A percentile compares a stretch with the other conserved stretches of the same genome.
Evolutionary conservation across 2,329 filamentous ascomycete genomes (phyloP).

Genomic region (Talaromyces sp.): DNA sequence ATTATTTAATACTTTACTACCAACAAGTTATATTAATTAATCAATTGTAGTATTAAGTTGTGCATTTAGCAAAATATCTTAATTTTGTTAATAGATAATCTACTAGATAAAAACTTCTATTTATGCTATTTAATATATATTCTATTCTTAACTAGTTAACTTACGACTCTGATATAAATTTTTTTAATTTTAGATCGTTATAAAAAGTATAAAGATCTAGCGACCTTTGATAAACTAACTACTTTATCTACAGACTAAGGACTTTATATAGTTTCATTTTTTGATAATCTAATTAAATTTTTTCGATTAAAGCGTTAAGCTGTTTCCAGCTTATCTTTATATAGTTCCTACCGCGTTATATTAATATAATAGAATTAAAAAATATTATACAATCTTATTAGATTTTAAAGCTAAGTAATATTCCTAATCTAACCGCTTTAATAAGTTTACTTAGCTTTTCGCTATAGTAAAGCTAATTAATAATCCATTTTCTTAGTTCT

Average conservation of each 20-base stretch:
- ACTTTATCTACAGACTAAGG: background rate
- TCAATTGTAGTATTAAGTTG: background rate
- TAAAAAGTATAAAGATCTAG: too few species aligned
- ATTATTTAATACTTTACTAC: slow-evolving; percentile 2
- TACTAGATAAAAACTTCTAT: background rate
- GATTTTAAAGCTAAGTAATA: too few species aligned
- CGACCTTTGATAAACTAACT: background rate
- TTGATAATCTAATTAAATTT: background rate
- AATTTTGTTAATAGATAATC: background rate
- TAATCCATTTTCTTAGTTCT: too few species aligned
- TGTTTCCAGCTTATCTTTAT: background rate
- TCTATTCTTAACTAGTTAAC: background rate
- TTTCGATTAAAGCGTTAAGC: background rate
- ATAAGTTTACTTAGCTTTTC: too few species aligned
- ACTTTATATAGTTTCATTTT: background rate
- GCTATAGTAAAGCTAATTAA: too few species aligned
- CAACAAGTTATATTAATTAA: background rate
- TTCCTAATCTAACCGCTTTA: too few species aligned
- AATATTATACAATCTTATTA: too few species aligned
- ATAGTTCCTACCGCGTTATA: background rate
- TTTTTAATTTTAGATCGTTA: background rate
- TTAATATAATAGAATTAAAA: too few species aligned
- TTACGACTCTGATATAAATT: background rate
- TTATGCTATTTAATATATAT: background rate
- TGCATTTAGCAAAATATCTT: background rate